phyloP scores from a whole-genome alignment of 169 alveolate species.

The Perkinsus olseni region DNA sequence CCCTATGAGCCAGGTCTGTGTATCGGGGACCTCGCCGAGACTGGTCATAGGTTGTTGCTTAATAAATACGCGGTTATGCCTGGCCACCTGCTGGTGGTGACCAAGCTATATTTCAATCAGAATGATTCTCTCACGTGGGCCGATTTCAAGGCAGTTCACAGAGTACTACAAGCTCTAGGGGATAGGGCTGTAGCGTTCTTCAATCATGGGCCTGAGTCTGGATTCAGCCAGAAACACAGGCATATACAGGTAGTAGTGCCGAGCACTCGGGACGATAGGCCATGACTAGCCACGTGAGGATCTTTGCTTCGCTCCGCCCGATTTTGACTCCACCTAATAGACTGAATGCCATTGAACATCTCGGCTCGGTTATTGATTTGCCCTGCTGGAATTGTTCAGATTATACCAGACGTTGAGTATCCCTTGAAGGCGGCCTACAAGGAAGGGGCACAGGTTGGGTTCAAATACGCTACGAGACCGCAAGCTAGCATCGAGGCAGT shows the following conservation, averaged over 20 bases:
- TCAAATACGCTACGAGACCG: not conserved
- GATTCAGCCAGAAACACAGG: not conserved
- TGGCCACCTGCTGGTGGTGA: not conserved
- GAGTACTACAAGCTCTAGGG: not conserved
- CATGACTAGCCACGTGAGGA: too few relatives aligned
- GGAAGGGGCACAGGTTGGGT: not conserved
- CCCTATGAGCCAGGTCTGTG: not conserved
- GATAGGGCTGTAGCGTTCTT: not conserved
- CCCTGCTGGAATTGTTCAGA: not conserved
- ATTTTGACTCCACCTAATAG: too few relatives aligned
- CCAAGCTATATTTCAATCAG: not conserved
- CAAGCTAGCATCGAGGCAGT: not conserved
- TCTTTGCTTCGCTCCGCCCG: too few relatives aligned
- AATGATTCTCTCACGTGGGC: not conserved
- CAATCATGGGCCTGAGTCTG: not conserved
- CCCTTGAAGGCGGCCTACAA: not conserved
- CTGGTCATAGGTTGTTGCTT: not conserved
- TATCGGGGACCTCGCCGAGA: not conserved
- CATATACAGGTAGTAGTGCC: not conserved
- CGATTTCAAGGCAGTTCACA: not conserved
- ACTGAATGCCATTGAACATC: too few relatives aligned
- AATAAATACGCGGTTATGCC: not conserved
- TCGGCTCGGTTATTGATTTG: too few relatives aligned
- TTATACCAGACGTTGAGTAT: not conserved
- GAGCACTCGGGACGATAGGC: not conserved